These are phyloP conservation scores for Vigna hirtella DNA, from an alignment of 306 rosid genomes.

Conservation along the genomic window DNA sequence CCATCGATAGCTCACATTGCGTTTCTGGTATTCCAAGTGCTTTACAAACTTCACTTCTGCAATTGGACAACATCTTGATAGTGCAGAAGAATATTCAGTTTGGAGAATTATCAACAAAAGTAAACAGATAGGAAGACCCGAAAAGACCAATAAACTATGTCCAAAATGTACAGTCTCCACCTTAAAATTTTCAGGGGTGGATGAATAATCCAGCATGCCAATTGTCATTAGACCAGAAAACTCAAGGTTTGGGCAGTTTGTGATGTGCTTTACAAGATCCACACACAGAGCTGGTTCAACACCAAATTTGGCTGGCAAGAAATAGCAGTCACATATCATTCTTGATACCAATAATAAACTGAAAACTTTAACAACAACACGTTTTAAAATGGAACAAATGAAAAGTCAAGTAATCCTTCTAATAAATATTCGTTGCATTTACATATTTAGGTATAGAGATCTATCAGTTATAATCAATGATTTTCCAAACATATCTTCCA, in stretches of 20 bases:
- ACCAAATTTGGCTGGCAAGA: conserved; percentile 81
- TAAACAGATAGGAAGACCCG: conserved; percentile 23
- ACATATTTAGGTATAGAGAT: background rate
- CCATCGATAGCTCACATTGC: conserved; percentile 90
- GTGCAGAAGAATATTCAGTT: conserved; percentile 35
- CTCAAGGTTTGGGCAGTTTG: conserved; percentile 77
- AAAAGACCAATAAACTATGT: conserved; percentile 5
- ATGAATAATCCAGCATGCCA: conserved; percentile 92
- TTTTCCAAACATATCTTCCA: conserved; percentile 7
- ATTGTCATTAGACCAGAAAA: conserved; percentile 92
- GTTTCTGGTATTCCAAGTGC: conserved; percentile 79
- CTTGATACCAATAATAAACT: conserved; percentile 32
- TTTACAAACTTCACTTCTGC: conserved; percentile 81
- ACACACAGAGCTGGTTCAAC: conserved; percentile 80
- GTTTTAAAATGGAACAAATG: conserved; percentile 10
- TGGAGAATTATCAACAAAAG: conserved; percentile 19
- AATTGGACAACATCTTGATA: conserved; percentile 67
- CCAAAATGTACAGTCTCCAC: conserved; percentile 46
- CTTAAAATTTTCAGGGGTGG: conserved; percentile 94
- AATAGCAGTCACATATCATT: conserved; percentile 20
- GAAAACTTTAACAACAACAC: conserved; percentile 24
- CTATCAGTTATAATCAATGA: background rate
- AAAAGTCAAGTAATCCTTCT: conserved; percentile 26
- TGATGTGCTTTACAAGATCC: conserved; percentile 84
- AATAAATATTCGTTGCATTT: background rate